phyloP scores from a whole-genome alignment of 805 yeast genomes.

The Kazachstania bromeliacearum region DNA sequence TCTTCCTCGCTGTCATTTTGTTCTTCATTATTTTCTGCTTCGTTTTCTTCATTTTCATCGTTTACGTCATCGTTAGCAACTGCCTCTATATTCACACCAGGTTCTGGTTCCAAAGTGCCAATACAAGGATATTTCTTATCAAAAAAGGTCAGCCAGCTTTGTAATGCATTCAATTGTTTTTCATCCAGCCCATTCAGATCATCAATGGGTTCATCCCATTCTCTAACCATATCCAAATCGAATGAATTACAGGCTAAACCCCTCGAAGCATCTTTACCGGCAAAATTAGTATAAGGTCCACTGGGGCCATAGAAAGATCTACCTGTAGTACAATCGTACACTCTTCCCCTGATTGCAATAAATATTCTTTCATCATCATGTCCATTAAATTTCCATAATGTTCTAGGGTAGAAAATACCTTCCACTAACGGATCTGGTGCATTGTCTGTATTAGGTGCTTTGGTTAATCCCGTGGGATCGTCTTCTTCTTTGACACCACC shows the following conservation, averaged over 20 bases:
- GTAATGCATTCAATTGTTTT: slow-evolving; percentile 56
- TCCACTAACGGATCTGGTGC: slow-evolving; percentile 33
- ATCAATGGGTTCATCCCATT: slow-evolving; percentile 73
- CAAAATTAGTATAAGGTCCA: slow-evolving; percentile 89
- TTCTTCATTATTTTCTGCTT: not conserved
- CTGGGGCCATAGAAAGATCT: slow-evolving; percentile 89
- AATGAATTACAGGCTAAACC: slow-evolving; percentile 86
- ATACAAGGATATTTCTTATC: slow-evolving; percentile 70
- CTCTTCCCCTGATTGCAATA: slow-evolving; percentile 77
- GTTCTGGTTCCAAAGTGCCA: slow-evolving; percentile 54
- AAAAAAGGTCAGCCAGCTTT: slow-evolving; percentile 82
- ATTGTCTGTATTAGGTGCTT: slow-evolving; percentile 9
- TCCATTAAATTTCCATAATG: slow-evolving; percentile 72
- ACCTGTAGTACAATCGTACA: slow-evolving; percentile 74
- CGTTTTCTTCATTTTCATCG: not conserved
- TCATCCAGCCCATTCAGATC: slow-evolving; percentile 48
- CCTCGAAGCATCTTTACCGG: slow-evolving; percentile 91
- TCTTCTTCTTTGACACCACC: slow-evolving; percentile 28
- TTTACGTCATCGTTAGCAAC: not conserved
- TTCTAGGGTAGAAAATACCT: slow-evolving; percentile 59
- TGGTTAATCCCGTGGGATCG: slow-evolving; percentile 29
- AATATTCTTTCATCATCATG: slow-evolving; percentile 69
- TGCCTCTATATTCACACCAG: slow-evolving; percentile 19
- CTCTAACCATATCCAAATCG: slow-evolving; percentile 55
- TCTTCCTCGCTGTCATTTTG: not conserved